Evolutionary conservation across 2,329 filamentous ascomycete genomes (phyloP), one percentile per base, ranked within the genome.

Genomic region (Colletotrichum tropicale): DNA sequence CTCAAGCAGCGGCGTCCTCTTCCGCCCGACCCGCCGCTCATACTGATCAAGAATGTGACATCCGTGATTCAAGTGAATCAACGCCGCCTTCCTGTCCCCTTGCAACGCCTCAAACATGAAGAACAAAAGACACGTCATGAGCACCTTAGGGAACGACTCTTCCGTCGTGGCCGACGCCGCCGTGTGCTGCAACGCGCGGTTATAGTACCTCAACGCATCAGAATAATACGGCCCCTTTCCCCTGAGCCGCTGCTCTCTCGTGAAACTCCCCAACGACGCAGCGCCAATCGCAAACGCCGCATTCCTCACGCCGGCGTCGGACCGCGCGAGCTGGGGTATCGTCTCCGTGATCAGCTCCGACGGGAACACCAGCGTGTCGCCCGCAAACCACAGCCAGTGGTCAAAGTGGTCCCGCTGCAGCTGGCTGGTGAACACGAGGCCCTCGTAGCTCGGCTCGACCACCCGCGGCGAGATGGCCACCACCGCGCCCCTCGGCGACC

Each of bases 241-340:
- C 16, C 9, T 16, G 18, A 77, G 38, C 12, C 73, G 73, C 34
- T 76, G 56, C 16, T 74, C 70, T 6, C 71, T 56, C 18, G 48
- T 74, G 58, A 15, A 28, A 66, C 43, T 70, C 9, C 71, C 65
- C 12, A 76, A 30, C 0, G 71, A 56, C 18, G 70, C 71, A 1
- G 85, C 85, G 2, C 85, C 85, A 10, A 87, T 81, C 8, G 85
- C 85, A 81, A 86, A 85, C 71, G 85, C 85, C 7, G 82, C 85
- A 65, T 83, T 85, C 24, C 85, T 79, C 8, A 87, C 77, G 0
- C 82, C 83, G 15, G 52, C 34, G 32, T 78, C 75, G 3, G 32
- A 60, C 18, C 66, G 68, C 18, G 76, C 75, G 24, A 77, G 56
- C 34, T 74, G 77, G 13, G 73, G 77, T 32, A 77, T 85, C 10